A percentile compares a stretch with the other conserved stretches of the same genome.
phyloP scores from a whole-genome alignment of 495 filamentous ascomycete genomes.

The Parmelia sp. region DNA sequence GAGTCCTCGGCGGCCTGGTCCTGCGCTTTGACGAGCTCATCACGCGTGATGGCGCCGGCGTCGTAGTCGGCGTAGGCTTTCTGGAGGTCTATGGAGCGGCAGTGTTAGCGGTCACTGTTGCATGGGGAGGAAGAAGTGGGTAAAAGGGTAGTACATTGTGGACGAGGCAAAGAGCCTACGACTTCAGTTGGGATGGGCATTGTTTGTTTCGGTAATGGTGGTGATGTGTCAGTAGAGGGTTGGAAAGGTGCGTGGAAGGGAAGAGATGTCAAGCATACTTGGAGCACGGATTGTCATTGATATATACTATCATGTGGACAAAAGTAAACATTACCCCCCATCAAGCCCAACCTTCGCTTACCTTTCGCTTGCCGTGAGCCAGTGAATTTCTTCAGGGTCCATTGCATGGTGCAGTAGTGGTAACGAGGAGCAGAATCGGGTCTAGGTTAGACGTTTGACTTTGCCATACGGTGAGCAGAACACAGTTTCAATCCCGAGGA shows the following conservation, averaged over 20 bases:
- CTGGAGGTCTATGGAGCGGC: conserved; percentile 28
- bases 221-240: not conserved
- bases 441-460: not conserved
- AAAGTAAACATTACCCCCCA: not conserved
- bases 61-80: conserved; percentile 37
- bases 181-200: conserved; percentile 37
- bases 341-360: not conserved
- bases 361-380: too few relatives aligned
- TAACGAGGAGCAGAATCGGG: not conserved
- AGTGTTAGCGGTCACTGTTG: not conserved
- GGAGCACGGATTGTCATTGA: not conserved
- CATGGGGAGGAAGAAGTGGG: not conserved
- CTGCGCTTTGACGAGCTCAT: conserved; percentile 31
- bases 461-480: not conserved
- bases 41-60: conserved; percentile 29
- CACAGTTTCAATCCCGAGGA: not conserved
- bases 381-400: not conserved
- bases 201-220: not conserved
- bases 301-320: not conserved
- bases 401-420: not conserved
- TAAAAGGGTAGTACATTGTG: conserved; percentile 21
- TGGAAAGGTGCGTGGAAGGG: not conserved
- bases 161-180: conserved; percentile 40
- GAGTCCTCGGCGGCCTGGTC: conserved; percentile 40
- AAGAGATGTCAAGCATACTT: not conserved